Base-by-base conservation (phyloP, 495 filamentous ascomycete genomes). In the Neurospora sp. region DNA sequence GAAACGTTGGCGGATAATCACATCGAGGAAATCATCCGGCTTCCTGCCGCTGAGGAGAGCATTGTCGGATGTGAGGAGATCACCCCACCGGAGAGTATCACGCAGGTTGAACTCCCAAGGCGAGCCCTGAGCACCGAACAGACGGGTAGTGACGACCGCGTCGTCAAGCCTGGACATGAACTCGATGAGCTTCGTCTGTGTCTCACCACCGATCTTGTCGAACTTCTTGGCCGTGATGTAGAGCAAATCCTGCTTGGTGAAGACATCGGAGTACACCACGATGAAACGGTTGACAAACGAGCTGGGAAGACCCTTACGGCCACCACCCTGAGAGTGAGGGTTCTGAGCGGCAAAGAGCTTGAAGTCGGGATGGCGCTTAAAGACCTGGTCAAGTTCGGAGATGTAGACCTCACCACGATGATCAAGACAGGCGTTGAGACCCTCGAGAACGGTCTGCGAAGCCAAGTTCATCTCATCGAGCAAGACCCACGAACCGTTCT, bases 391-490 rank as follows among this genome's bases (percentile, higher is more conserved):
- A 10, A 99, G 86, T 77, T 99, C 96, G 0, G 96, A 90, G 73
- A 99, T 90, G 74, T 97, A 99, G 2, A 97, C 93, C 80, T 97
- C 93, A 73, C 96, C 96, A 78, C 96, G 91, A 78, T 99, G 96
- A 83, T 99, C 96, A 35, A 99, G 85, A 83, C 96, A 98, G 17
- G 96, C 94, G 76, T 99, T 99, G 20, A 99, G 85, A 74, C 96
- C 96, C 81, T 99, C 96, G 3, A 99, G 89, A 35, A 99, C 94
- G 7, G 94, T 96, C 78, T 98, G 96, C 0, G 96, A 98, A 3
- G 96, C 96, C 69, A 99, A 78, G 76, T 99, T 99, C 96, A 99
- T 98, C 84, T 99, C 96, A 80, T 99, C 96, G 1, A 99, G 84
- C 9, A 99, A 83, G 8, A 98, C 95, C 96, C 96, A 99, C 74